Base-by-base conservation (phyloP, 352 stramenopile species). In the Globisporangium ultimum region DNA sequence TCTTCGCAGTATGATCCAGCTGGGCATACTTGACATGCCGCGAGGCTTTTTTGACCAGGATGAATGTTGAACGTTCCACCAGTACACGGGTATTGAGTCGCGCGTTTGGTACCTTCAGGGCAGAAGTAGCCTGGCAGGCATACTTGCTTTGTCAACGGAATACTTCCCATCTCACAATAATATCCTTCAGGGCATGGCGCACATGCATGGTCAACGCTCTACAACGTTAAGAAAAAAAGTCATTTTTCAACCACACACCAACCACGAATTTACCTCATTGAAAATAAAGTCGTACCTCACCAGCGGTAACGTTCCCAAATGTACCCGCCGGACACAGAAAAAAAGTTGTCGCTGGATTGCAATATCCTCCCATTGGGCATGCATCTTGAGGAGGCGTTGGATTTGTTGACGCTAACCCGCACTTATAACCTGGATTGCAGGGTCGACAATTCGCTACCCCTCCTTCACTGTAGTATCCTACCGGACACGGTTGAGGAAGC, bases 351-450 rank as follows among this genome's bases (percentile, higher is more conserved):
- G 90, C 57, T 18, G 88, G 87, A 56, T 95, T 95, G 62, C 89
- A 97, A 49, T 96, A 97, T 8, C 84, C 87, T 2, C 89, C 90
- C 65, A 95, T 89, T 0, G 84, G 84, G 53, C 89, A 98, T n/a
- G 88, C 87, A 48, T 89, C 88, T 48, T 87, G 61, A 13, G 70
- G 71, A 34, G 91, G 89, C n/a, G 88, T 94, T 32, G 92, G 77
- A 18, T 60, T 80, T 22, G 71, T 91, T 1, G 89, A 93, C 11
- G 85, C 91, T 28, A 91, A 72, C 4, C 79, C 71, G 55, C 86
- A 95, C 54, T 87, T 90, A 68, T 92, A 95, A 17, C 86, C 86
- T 18, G 83, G 84, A 34, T 66, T 64, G 36, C 86, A 95, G 1
- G 68, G 63, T 1, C 70, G 68, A 43, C 86, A 95, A 48, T 88